phyloP scores from a whole-genome alignment of 2,329 filamentous ascomycete species.

The Diplodia scrobiculata region DNA sequence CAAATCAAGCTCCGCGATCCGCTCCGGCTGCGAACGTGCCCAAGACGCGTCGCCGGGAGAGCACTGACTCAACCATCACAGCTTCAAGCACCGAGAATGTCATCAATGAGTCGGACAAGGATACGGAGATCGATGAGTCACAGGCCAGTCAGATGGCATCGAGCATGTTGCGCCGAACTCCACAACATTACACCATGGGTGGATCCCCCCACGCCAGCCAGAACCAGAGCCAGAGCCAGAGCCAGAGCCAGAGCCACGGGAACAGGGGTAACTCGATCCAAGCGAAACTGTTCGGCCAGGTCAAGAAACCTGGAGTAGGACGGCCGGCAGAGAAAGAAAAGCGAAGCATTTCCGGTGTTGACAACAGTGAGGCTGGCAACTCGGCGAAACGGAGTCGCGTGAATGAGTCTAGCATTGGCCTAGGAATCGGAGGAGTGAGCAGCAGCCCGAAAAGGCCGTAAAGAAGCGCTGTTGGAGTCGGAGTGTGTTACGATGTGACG shows the following conservation, averaged over 20 bases:
- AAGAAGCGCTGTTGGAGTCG: neutral
- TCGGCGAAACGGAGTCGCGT: constrained; percentile 56
- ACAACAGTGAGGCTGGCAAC: constrained; percentile 32
- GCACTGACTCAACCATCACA: constrained; percentile 63
- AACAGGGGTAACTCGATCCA: constrained; percentile 53
- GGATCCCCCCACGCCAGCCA: constrained; percentile 44
- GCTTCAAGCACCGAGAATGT: constrained; percentile 47
- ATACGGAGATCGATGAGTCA: constrained; percentile 66
- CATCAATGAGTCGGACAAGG: constrained; percentile 64
- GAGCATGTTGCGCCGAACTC: constrained; percentile 67
- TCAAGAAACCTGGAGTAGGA: constrained; percentile 57
- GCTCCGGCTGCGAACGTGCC: constrained; percentile 47
- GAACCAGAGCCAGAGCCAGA: constrained; percentile 40
- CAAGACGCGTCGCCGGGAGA: constrained; percentile 58
- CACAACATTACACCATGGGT: constrained; percentile 44
- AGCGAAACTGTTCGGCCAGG: constrained; percentile 63
- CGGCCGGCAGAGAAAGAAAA: constrained; percentile 41
- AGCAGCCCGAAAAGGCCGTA: constrained; percentile 19
- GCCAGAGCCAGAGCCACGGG: constrained; percentile 31
- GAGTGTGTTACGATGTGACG: constrained; percentile 7
- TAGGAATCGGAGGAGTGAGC: constrained; percentile 56
- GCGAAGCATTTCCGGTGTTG: constrained; percentile 34
- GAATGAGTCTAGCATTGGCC: constrained; percentile 52
- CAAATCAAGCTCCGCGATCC: constrained; percentile 44
- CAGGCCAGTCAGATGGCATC: constrained; percentile 77